Base-by-base conservation (phyloP, 495 filamentous ascomycete species). In the Xylaria bambusicola region DNA sequence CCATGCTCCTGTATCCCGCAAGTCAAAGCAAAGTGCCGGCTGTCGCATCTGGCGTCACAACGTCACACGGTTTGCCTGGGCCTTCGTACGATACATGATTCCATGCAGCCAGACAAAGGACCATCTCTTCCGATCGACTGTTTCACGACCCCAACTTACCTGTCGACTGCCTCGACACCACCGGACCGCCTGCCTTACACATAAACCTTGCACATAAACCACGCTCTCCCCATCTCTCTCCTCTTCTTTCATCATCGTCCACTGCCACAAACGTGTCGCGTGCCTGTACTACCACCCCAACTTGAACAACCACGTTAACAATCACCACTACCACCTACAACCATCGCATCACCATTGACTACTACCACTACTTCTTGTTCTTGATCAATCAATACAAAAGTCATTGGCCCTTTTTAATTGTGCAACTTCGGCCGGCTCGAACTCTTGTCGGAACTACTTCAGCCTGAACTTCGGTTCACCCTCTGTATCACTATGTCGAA, bases 401-500 rank as follows among this genome's bases (percentile, higher is more conserved):
- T 38, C 15, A 20, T 12, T n/a, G 21, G 31, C 54, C 44, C 53
- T 47, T n/a, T n/a, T 33, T 23, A 23, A 50, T 49, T 31, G 18
- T 40, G 23, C 51, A 21, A 27, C 23, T 65, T 49, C 10, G 46
- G 55, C 46, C 3, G 6, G 10, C 20, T 18, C 33, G 15, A 41
- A 52, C 33, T 9, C 3, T 20, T 40, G 29, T 38, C 13, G 33
- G 26, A 38, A 42, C 23, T 40, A 29, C 12, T 38, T 9, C 21
- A 8, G 31, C 23, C 23, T 23, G 26, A 41, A 23, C 36, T 29
- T 27, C 9, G 15, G n/a, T 18, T 4, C 18, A 27, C 20, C 15
- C 53, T 40, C 48, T 49, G 45, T 56, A 8, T 26, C 35, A 58
- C 41, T 9, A 71, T 71, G 68, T 71, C 68, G n/a, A 69, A 66